Percentiles rank a stretch among this genome's conserved stretches.
These are phyloP conservation scores for Punica granatum DNA, from an alignment of 345 rosid species.

Conservation along the genomic window DNA sequence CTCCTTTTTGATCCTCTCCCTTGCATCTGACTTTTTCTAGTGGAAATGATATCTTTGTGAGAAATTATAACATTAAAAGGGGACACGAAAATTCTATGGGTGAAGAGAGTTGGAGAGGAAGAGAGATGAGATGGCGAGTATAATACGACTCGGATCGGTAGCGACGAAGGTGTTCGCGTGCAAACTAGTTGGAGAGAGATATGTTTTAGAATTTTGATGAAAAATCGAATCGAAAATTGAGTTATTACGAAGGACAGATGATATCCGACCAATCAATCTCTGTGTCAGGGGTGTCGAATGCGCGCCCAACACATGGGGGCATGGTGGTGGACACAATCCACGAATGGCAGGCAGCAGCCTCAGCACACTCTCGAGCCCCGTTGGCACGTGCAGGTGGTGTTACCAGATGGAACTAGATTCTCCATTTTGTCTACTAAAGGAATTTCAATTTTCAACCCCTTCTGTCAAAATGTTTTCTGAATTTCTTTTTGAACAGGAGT, in stretches of 20 bases:
- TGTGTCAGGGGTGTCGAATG: not conserved
- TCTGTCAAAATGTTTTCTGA: too few species aligned
- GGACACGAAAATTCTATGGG: not conserved
- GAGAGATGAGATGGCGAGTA: conserved; percentile 9
- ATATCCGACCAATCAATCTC: not conserved
- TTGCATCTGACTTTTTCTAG: not conserved
- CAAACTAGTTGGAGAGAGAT: too few species aligned
- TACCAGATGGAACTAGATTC: conserved; percentile 1
- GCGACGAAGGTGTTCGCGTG: too few species aligned
- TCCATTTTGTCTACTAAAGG: not conserved
- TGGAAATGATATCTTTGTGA: not conserved
- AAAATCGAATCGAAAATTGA: not conserved
- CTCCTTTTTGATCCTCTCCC: not conserved
- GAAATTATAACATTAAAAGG: not conserved
- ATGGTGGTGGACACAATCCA: conserved; percentile 5
- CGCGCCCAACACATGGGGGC: conserved; percentile 11
- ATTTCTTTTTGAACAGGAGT: too few species aligned
- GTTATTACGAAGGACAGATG: not conserved
- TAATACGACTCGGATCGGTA: too few species aligned
- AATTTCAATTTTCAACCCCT: not conserved
- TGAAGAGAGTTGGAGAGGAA: not conserved
- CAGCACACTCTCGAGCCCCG: conserved; percentile 6
- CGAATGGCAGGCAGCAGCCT: conserved; percentile 3
- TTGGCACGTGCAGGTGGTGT: conserved; percentile 12
- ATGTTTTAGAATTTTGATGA: too few species aligned